Percentiles rank a stretch among this genome's conserved stretches.
These are phyloP conservation scores for Aspergillus sp. DNA, from an alignment of 2,329 filamentous ascomycete species.

Conservation along the genomic window DNA sequence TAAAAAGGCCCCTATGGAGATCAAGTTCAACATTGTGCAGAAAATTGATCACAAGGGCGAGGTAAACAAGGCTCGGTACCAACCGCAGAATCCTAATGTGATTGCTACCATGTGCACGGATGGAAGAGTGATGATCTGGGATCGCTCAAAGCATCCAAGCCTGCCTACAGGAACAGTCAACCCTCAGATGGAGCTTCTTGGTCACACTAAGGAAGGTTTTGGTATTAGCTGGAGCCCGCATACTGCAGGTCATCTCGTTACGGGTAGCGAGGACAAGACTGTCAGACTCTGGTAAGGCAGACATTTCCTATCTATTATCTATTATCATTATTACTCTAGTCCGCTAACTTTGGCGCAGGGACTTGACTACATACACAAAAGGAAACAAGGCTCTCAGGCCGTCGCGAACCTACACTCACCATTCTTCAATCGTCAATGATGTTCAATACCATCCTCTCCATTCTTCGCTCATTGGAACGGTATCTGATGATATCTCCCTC, in stretches of 20 bases:
- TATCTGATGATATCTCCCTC: conserved; percentile 90
- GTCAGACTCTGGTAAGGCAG: conserved; percentile 78
- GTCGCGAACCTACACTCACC: conserved; percentile 74
- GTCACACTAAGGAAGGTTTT: conserved; percentile 85
- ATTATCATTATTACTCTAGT: conserved; percentile 1
- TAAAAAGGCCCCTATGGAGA: conserved; percentile 62
- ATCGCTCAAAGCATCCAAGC: conserved; percentile 87
- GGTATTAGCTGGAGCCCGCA: conserved; percentile 91
- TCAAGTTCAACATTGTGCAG: conserved; percentile 90
- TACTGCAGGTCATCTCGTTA: conserved; percentile 72
- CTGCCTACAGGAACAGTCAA: conserved; percentile 69
- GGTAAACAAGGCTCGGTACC: conserved; percentile 97
- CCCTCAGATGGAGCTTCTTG: conserved; percentile 77
- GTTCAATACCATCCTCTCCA: conserved; percentile 92
- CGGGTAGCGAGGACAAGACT: conserved; percentile 86
- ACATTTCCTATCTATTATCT: neutral
- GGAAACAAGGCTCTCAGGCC: conserved; percentile 67
- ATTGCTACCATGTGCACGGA: conserved; percentile 91
- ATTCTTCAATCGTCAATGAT: conserved; percentile 89
- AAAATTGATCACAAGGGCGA: conserved; percentile 95
- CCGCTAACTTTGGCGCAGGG: conserved; percentile 48
- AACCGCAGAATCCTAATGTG: conserved; percentile 94
- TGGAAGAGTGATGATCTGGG: conserved; percentile 85
- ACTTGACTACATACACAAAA: conserved; percentile 70
- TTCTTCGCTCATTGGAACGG: conserved; percentile 79